phyloP scores from a whole-genome alignment of 2,329 filamentous ascomycete species.

The Didymella keratinophila region DNA sequence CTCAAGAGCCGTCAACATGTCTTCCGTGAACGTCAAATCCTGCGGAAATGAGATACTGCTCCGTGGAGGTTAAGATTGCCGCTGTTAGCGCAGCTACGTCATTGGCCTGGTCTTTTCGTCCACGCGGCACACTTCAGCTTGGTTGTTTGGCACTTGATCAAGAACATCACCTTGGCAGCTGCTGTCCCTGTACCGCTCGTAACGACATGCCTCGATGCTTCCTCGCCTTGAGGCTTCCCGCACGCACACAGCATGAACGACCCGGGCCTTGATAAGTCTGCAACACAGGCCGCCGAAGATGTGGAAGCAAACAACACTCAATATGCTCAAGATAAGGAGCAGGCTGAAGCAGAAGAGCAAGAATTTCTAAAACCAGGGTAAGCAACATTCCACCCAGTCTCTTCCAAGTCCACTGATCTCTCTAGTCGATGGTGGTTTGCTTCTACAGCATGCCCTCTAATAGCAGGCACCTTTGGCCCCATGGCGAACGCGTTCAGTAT shows the following conservation, averaged over 20 bases:
- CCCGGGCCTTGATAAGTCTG: conserved; percentile 61
- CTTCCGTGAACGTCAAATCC: not conserved
- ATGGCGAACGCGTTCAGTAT: conserved; percentile 64
- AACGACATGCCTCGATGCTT: conserved; percentile 5
- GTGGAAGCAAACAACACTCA: conserved; percentile 49
- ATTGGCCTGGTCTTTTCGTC: conserved; percentile 14
- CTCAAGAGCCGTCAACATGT: not conserved
- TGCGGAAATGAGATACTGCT: not conserved
- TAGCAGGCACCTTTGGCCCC: conserved; percentile 64
- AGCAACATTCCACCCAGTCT: not conserved
- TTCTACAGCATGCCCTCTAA: conserved; percentile 64
- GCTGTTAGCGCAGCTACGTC: conserved; percentile 20
- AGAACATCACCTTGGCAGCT: conserved; percentile 1
- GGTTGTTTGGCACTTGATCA: conserved; percentile 15
- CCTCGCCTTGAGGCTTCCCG: not conserved
- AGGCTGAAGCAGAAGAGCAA: conserved; percentile 51
- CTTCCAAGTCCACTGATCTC: conserved; percentile 13
- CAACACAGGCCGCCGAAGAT: conserved; percentile 57
- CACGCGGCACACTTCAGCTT: conserved; percentile 15
- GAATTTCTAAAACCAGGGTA: conserved; percentile 57
- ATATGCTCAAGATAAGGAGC: conserved; percentile 43
- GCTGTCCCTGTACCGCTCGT: not conserved
- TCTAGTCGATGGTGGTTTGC: conserved; percentile 67
- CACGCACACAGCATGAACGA: conserved; percentile 51
- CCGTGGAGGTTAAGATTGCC: conserved; percentile 8